Conservation (phyloP, 2,329 filamentous ascomycete species). For the Venturia effusa region DNA sequence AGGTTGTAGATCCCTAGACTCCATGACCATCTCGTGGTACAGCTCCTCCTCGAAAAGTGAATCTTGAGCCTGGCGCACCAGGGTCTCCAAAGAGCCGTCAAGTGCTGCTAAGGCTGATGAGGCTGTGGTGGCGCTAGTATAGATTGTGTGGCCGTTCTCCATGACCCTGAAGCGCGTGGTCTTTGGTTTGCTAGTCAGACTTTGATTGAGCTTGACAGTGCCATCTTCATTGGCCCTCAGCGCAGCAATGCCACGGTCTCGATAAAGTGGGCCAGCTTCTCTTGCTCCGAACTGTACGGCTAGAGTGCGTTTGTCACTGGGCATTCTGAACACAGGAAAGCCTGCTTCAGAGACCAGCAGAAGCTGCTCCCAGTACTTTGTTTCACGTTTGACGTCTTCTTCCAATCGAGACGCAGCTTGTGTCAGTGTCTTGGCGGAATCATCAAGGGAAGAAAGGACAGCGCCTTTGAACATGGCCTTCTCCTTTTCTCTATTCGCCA, state of each 20-base stretch:
- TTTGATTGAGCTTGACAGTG: slow-evolving; percentile 61
- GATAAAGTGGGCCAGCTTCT: slow-evolving; percentile 53
- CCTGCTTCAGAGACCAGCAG: slow-evolving; percentile 70
- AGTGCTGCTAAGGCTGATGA: slow-evolving; percentile 25
- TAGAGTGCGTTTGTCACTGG: slow-evolving; percentile 60
- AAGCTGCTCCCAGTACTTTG: slow-evolving; percentile 81
- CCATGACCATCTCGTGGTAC: slow-evolving; percentile 78
- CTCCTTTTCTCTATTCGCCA: slow-evolving; percentile 43
- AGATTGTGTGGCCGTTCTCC: slow-evolving; percentile 46
- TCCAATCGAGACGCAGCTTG: slow-evolving; percentile 62
- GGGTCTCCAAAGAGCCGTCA: slow-evolving; percentile 51
- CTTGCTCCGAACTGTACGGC: slow-evolving; percentile 84
- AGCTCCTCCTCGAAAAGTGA: slow-evolving; percentile 77
- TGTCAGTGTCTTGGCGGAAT: slow-evolving; percentile 62
- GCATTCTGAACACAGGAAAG: slow-evolving; percentile 75
- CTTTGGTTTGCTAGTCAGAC: slow-evolving; percentile 42
- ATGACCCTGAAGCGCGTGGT: slow-evolving; percentile 59
- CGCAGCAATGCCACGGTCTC: slow-evolving; percentile 67
- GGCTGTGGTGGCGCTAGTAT: slow-evolving; percentile 35
- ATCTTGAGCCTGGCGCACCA: slow-evolving; percentile 65
- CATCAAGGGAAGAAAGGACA: slow-evolving; percentile 66
- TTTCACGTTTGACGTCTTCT: slow-evolving; percentile 68
- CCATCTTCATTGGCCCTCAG: slow-evolving; percentile 67
- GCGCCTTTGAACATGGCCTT: slow-evolving; percentile 53
- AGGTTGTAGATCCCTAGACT: slow-evolving; percentile 55